These are phyloP conservation scores for Ogataea methanolica DNA, from an alignment of 805 yeast genomes.

Conservation along the genomic window DNA sequence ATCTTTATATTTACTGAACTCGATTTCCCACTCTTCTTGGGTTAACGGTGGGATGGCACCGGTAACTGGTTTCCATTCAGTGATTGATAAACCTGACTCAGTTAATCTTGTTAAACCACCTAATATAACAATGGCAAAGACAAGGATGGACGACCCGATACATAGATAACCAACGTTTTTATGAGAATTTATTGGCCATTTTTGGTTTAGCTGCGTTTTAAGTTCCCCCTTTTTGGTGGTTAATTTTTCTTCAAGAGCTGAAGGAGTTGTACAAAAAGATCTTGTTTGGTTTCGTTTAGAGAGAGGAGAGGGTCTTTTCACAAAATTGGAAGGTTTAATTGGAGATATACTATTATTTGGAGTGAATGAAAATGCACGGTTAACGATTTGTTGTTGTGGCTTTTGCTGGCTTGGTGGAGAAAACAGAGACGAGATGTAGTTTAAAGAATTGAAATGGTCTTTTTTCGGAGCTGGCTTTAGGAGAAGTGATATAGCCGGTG, in stretches of 20 bases:
- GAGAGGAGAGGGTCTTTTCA: neutral
- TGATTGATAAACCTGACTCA: slow-evolving; percentile 92
- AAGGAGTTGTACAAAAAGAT: slow-evolving; percentile 11
- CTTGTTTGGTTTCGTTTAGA: slow-evolving; percentile 7
- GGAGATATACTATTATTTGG: too few species aligned
- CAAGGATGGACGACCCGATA: slow-evolving; percentile 78
- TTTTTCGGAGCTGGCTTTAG: too few species aligned
- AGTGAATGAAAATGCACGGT: too few species aligned
- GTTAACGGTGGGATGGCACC: slow-evolving; percentile 88
- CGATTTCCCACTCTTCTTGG: slow-evolving; percentile 79
- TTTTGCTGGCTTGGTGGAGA: too few species aligned
- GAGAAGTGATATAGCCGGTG: neutral
- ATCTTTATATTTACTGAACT: slow-evolving; percentile 72
- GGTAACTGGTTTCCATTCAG: slow-evolving; percentile 98
- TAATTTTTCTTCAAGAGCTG: neutral
- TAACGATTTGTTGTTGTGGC: too few species aligned
- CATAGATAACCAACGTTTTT: slow-evolving; percentile 82
- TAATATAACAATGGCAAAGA: slow-evolving; percentile 91
- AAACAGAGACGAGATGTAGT: too few species aligned
- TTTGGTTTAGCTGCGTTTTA: neutral
- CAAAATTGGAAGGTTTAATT: too few species aligned
- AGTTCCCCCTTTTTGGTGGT: too few species aligned
- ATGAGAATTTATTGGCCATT: slow-evolving; percentile 43
- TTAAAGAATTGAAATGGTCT: too few species aligned
- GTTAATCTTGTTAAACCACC: slow-evolving; percentile 96